These are phyloP conservation scores for Carex kokanica DNA, from an alignment of 176 grass and related monocot species.

Conservation along the genomic window DNA sequence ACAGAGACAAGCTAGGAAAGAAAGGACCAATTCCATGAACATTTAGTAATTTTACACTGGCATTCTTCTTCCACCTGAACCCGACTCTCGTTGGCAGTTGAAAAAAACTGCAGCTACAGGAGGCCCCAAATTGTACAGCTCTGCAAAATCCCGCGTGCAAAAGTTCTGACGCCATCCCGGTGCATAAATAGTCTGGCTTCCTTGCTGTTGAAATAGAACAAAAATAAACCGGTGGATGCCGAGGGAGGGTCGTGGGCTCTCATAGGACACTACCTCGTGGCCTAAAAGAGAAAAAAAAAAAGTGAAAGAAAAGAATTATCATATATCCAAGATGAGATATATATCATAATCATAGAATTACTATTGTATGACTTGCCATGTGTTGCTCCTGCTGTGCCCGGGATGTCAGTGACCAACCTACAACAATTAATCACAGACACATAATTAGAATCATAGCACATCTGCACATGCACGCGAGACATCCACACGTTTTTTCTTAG, in stretches of 20 bases:
- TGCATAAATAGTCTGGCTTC: constrained; percentile 51
- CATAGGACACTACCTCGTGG: constrained; percentile 57
- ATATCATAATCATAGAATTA: not conserved
- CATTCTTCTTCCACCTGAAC: constrained; percentile 78
- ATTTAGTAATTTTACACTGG: not conserved
- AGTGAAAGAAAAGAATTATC: not conserved
- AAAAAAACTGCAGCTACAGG: constrained; percentile 81
- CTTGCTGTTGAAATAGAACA: constrained; percentile 68
- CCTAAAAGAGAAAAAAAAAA: constrained; percentile 29
- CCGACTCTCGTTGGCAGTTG: constrained; percentile 80
- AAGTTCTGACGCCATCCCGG: constrained; percentile 87
- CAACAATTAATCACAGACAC: constrained; percentile 5
- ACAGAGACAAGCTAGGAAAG: not conserved
- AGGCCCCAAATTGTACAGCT: constrained; percentile 80
- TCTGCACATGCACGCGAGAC: not conserved
- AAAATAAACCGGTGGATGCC: constrained; percentile 91
- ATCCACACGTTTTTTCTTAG: not conserved
- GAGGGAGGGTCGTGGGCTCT: constrained; percentile 59
- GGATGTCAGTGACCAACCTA: constrained; percentile 93
- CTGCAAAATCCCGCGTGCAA: constrained; percentile 75
- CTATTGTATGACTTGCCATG: constrained; percentile 40
- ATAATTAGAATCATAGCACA: not conserved
- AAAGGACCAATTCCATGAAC: not conserved
- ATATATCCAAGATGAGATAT: not conserved
- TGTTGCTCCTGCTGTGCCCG: constrained; percentile 46